Evolutionary conservation across 2,329 filamentous ascomycete genomes (phyloP), one percentile per base, ranked within the genome.

Genomic region (Trichoderma asperellum): DNA sequence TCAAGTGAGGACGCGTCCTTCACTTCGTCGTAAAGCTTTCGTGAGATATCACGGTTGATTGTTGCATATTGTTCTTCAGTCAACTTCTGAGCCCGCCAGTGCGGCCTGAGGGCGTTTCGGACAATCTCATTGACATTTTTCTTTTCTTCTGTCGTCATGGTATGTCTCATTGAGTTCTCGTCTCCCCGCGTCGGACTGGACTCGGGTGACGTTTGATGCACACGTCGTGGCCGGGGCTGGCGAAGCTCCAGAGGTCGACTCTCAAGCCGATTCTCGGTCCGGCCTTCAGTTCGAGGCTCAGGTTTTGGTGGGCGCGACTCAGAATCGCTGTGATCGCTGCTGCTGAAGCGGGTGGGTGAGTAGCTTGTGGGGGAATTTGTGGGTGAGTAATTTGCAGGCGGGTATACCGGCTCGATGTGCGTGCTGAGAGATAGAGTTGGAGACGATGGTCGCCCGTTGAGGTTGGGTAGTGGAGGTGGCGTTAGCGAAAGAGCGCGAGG

Each of bases 61-160:
- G 89, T 89, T 2, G 93, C 95, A 79, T 97, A 99, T 79, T 97
- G 91, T 70, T 97, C 92, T 73, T 94, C 92, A 21, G 90, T 93
- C 71, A 98, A 86, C 72, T 91, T 88, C 74, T 91, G 90, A 53
- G 91, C 91, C 71, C 90, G 87, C 84, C 95, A 98, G 73, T 93
- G 88, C 37, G 94, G 93, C 74, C 92, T 92, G 55, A 99, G 83
- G 6, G 92, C 93, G 53, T 86, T 84, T 72, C 93, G 92, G 74
- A 98, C 96, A 81, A 98, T 93, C 74, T 90, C 90, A 77, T 94
- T 95, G 72, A 99, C 91, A 76, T 90, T 93, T 73, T 92, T 90
- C 79, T 99, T 99, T 72, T 92, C 91, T 72, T 92, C 90, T 29
- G 93, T 88, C 0, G 94, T 91, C 75, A 97, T 87, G 12, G 79